These are phyloP conservation scores for Solanum pennellii DNA, from an alignment of 257 asterid species.

Conservation along the genomic window DNA sequence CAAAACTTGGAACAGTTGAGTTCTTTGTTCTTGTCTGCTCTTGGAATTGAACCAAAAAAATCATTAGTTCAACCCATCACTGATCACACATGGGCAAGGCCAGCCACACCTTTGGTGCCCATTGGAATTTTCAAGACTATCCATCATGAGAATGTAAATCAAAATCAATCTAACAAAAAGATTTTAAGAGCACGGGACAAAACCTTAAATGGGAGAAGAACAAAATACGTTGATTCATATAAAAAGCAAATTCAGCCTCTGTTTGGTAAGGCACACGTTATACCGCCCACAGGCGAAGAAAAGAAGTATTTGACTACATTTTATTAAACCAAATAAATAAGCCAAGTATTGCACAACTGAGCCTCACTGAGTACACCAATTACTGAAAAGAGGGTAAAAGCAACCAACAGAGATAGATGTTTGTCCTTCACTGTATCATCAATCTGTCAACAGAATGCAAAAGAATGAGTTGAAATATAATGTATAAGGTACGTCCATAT, in stretches of 20 bases:
- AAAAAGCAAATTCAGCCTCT: not conserved
- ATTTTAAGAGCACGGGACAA: not conserved
- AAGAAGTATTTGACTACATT: not conserved
- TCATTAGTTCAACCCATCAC: not conserved
- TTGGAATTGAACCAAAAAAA: not conserved
- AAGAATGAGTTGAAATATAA: not conserved
- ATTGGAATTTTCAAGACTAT: not conserved
- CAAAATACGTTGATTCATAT: not conserved
- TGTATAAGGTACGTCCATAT: not conserved
- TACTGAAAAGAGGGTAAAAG: not conserved
- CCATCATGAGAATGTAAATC: not conserved
- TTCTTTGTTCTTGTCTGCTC: not conserved
- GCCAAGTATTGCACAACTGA: not conserved
- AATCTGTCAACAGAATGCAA: not conserved
- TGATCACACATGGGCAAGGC: not conserved
- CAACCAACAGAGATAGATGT: not conserved
- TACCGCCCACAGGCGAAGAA: not conserved
- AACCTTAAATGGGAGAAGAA: not conserved
- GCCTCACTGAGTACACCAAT: not conserved
- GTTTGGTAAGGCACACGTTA: not conserved
- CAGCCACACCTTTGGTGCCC: not conserved
- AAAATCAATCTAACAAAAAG: not conserved
- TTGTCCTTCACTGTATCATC: not conserved
- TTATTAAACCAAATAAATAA: not conserved
- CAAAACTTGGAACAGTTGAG: not conserved